Evolutionary conservation across 176 grass and related monocot genomes (phyloP).

Genomic region (Melocanna baccifera): DNA sequence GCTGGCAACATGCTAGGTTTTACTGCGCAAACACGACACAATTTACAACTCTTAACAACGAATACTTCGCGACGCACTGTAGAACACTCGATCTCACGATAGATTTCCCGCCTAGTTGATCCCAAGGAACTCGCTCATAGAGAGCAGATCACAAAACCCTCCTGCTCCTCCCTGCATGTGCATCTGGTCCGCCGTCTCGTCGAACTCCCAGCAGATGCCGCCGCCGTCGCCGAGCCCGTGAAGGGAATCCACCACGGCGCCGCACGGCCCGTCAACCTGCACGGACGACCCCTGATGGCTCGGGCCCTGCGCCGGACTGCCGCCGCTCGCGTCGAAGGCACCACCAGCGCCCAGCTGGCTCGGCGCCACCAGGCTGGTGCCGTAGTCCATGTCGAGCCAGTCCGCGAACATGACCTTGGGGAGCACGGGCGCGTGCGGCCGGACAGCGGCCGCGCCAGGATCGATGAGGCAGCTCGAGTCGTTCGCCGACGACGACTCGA

Average conservation of each 20-base stretch:
- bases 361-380: conserved; percentile 27
- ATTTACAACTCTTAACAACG: conserved; percentile 28
- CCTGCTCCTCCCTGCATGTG: conserved; percentile 31
- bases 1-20: conserved; percentile 1
- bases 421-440: conserved; percentile 44
- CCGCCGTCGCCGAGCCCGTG: conserved; percentile 45
- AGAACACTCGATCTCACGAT: not conserved
- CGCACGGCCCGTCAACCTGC: conserved; percentile 35
- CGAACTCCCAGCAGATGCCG: conserved; percentile 54
- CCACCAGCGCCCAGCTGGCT: not conserved
- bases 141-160: conserved; percentile 50
- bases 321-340: conserved; percentile 26
- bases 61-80: conserved; percentile 2
- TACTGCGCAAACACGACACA: conserved; percentile 12
- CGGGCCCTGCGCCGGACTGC: conserved; percentile 10
- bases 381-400: conserved; percentile 75
- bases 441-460: not conserved
- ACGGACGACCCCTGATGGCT: conserved; percentile 42
- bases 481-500: conserved; percentile 45
- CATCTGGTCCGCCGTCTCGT: conserved; percentile 29
- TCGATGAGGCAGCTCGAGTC: conserved; percentile 48
- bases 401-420: conserved; percentile 88
- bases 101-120: conserved; percentile 42
- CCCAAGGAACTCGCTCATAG: conserved; percentile 46
- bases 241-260: conserved; percentile 23